Evolutionary conservation across 371 early-diverging fungal genomes (phyloP).

Genomic region (Apophysomyces sp.): DNA sequence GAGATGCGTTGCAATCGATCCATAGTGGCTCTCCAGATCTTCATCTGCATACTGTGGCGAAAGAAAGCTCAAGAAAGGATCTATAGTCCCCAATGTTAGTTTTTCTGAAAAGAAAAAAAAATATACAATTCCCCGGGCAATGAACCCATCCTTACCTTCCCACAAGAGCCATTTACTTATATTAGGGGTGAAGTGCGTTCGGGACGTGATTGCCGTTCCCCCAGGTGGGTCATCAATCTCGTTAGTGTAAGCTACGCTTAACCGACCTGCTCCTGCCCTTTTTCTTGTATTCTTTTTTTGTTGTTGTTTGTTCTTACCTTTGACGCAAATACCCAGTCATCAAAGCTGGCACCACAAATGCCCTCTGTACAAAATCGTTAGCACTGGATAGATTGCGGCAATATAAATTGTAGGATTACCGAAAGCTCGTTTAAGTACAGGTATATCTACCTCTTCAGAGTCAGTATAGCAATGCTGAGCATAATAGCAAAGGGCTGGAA

Average conservation of each 20-base stretch:
- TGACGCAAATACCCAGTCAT: conserved; percentile 70
- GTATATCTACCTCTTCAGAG: conserved; percentile 58
- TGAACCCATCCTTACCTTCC: conserved; percentile 64
- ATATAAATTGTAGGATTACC: conserved; percentile 24
- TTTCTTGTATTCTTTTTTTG: neutral
- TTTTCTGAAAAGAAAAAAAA: too few relatives aligned
- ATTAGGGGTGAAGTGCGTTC: conserved; percentile 68
- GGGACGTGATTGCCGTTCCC: conserved; percentile 45
- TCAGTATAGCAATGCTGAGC: conserved; percentile 74
- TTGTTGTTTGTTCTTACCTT: conserved; percentile 40
- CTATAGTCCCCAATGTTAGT: conserved; percentile 29
- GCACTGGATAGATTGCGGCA: neutral
- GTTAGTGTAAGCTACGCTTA: neutral
- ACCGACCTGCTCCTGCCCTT: conserved; percentile 8
- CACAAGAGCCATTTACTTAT: conserved; percentile 85
- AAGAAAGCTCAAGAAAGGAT: conserved; percentile 74
- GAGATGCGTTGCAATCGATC: conserved; percentile 47
- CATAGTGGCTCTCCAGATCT: conserved; percentile 69
- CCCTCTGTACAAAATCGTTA: conserved; percentile 41
- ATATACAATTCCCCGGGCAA: too few relatives aligned
- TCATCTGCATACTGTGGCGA: conserved; percentile 73
- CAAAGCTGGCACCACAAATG: conserved; percentile 77
- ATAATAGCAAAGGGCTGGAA: conserved; percentile 77
- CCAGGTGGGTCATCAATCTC: conserved; percentile 56
- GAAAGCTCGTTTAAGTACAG: conserved; percentile 60